These are phyloP conservation scores for Candida anglica DNA, from an alignment of 805 yeast species.

Conservation along the genomic window DNA sequence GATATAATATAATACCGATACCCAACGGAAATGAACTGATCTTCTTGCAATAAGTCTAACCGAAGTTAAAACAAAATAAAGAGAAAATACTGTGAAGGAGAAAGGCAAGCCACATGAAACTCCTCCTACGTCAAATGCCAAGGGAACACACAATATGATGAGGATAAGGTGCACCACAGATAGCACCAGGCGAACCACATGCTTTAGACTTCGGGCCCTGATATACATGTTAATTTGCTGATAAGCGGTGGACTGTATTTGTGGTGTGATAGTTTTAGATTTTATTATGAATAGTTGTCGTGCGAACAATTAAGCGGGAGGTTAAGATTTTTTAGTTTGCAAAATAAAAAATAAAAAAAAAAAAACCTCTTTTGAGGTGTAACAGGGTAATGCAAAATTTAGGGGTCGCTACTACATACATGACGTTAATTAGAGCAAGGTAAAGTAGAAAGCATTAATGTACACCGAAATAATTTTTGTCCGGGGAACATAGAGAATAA, in stretches of 20 bases:
- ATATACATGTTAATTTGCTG: no score
- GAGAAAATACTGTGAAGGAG: conserved; percentile 53
- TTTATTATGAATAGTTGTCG: background rate
- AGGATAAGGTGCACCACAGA: conserved; percentile 52
- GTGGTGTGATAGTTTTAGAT: no score
- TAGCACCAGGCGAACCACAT: conserved; percentile 2
- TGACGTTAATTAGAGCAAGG: no score
- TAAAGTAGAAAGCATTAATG: no score
- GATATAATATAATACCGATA: conserved; percentile 59
- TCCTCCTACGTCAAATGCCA: conserved; percentile 94
- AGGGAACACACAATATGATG: conserved; percentile 78
- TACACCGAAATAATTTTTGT: no score
- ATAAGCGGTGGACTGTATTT: no score
- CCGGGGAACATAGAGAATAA: no score
- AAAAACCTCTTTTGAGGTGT: no score
- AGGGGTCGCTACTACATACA: no score
- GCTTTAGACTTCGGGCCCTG: conserved; percentile 1
- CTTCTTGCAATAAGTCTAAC: conserved; percentile 52
- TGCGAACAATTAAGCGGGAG: background rate
- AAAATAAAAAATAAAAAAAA: no score
- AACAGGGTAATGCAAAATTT: no score
- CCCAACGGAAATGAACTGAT: conserved; percentile 39
- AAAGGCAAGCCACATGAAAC: conserved; percentile 83
- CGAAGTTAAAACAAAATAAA: conserved; percentile 73
- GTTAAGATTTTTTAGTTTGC: no score